A percentile compares a stretch with the other conserved stretches of the same genome.
phyloP scores from a whole-genome alignment of 805 yeast species.

The Metschnikowia anglica region DNA sequence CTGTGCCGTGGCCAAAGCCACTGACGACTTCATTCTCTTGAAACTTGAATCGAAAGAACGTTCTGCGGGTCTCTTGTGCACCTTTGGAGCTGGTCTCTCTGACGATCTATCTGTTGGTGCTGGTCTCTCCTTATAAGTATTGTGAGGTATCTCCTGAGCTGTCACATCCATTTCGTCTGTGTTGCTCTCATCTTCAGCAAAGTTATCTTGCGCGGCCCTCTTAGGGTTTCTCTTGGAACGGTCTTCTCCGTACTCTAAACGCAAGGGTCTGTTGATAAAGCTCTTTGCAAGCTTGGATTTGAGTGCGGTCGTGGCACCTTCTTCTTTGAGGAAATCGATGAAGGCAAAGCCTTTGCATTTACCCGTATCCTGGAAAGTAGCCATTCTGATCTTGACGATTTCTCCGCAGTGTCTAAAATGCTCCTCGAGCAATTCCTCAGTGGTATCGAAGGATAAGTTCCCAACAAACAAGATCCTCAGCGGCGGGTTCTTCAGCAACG shows the following conservation, averaged over 20 bases:
- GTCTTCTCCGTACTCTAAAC: conserved; percentile 95
- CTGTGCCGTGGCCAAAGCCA: conserved; percentile 84
- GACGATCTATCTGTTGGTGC: conserved; percentile 4
- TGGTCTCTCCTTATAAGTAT: conserved; percentile 5
- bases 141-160: background rate
- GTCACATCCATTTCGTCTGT: too few relatives aligned
- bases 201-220: conserved; percentile 27
- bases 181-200: conserved; percentile 21
- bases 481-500: conserved; percentile 75
- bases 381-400: conserved; percentile 83
- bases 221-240: conserved; percentile 73
- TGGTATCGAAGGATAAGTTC: conserved; percentile 88
- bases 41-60: conserved; percentile 27
- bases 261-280: conserved; percentile 68
- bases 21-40: conserved; percentile 68
- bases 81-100: conserved; percentile 15
- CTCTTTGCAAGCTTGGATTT: conserved; percentile 65
- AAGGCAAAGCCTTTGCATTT: conserved; percentile 97
- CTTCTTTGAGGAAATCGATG: conserved; percentile 77
- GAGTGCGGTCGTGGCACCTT: conserved; percentile 81
- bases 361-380: conserved; percentile 95
- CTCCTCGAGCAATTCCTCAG: conserved; percentile 70
- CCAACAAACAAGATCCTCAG: conserved; percentile 89
- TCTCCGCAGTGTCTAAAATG: conserved; percentile 93
- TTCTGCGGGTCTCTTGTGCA: conserved; percentile 16